Base-by-base conservation (phyloP, 116 monocot genomes). In the Zostera marina region DNA sequence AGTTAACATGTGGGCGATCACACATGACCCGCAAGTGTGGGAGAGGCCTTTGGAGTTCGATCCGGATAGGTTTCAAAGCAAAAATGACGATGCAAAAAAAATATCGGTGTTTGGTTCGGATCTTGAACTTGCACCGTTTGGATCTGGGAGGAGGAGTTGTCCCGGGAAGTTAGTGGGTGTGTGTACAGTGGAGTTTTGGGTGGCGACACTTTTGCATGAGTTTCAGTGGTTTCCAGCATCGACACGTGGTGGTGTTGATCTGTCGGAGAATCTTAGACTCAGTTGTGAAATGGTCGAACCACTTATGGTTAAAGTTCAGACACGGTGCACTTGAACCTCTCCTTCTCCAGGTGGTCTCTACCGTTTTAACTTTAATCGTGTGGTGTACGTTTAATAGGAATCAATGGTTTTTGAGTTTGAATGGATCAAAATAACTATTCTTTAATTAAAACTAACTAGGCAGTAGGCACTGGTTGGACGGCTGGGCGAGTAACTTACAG, bases 1-100 rank as follows among this genome's bases (percentile, higher is more conserved):
- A 72, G 84, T 90, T 39, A 90, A 90, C 79, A 81, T 84, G 84
- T 90, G 90, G 90, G 81, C 84, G 2, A 81, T 90, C n/a, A 59
- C 76, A 1, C 84, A 65, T 26, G 81, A 81, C 60, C 60, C 59
- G 9, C 14, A 22, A 11, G 25, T 76, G 8, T 90, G 89, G 89
- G 8, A 44, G 1, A 47, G 68, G 15, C 75, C 88, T 0, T 47
- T n/a, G 1, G 62, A 62, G 42, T 89, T 89, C 65, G 44, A 32
- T 14, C 90, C 90, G 0, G 76, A 81, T 49, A 63, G 81, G 59
- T 90, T 90, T 72, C 8, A 63, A 53, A 24, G 3, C 16, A 2
- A 4, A 7, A 69, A 66, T 3, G 59, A 53, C 0, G 53, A 24
- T 32, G 63, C 22, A 0, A 42, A 12, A 2, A n/a, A 26, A 2